Evolutionary conservation across 257 asterid genomes (phyloP), one percentile per base, ranked within the genome.

Genomic region (Solanum peruvianum): DNA sequence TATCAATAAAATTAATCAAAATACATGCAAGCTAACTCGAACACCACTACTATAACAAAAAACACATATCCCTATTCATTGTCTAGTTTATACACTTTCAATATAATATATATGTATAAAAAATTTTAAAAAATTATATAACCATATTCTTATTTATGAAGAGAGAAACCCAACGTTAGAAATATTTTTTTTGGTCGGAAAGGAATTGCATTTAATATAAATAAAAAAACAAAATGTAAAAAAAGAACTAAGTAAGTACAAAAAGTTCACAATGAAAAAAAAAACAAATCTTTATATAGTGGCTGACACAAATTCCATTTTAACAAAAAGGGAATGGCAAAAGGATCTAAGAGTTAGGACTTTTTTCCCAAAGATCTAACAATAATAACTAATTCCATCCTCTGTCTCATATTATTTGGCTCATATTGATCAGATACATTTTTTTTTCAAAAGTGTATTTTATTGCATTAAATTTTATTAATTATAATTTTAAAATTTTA

Each of bases 251-350:
- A 83, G 11, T 45, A 37, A 27, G 23, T 27, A 20, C 0, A 45
- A 58, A 64, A 88, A 47, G 64, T 23, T 44, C 11, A 35, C 78
- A 27, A 70, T 18, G 27, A 78, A 33, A 27, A 81, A 11, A 21
- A 77, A 77, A 45, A 67, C 18, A 14, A 44, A 33, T 72, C 85
- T 80, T 23, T 49, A 45, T 67, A 66, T 58, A 88, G 85, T 81
- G 87, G 88, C 67, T 88, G 88, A 88, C 87, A 88, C 81, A 81
- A 88, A 80, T 86, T 86, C 88, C 90, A 88, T 88, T 86, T 44
- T 45, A 52, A 82, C 71, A 86, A 86, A 78, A 83, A 8, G 23
- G 81, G 81, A 56, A 86, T 14, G 20, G 62, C 64, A 8, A 69
- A 12, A 44, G 42, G 39, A 71, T 86, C 35, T 42, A 33, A 45